Base-by-base conservation (phyloP, 2,329 filamentous ascomycete genomes). In the Zymoseptoria pseudotritici region DNA sequence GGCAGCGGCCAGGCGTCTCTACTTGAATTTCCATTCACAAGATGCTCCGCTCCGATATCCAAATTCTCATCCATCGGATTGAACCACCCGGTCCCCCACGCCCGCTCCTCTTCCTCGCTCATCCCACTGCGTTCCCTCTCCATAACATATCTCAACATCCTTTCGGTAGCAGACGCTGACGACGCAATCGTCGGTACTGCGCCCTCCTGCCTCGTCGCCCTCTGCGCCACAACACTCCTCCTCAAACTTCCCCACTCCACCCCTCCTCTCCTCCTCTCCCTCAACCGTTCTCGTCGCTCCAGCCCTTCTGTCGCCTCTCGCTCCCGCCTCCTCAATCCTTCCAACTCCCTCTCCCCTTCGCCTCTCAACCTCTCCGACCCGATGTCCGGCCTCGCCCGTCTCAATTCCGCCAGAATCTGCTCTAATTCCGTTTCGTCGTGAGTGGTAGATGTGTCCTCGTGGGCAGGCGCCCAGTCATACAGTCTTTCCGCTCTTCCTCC, bases 401-500 rank as follows among this genome's bases (percentile, higher is more conserved):
- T 69, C 56, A 79, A 64, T 56, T 78, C 75, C 11, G 68, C 66
- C 55, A 78, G 67, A 54, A 78, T 75, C 53, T 71, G 70, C 54
- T 76, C 72, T 55, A 77, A 68, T 61, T 77, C 76, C 57, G 70
- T 70, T 17, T 70, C 70, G 56, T 75, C 72, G 53, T 65, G 62
- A 57, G 71, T 69, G 24, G 68, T 69, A 55, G 74, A 68, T 49
- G 67, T 69, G n/a, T 68, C 74, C 36, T 75, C 73, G 8, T 76
- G 76, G 31, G 62, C 62, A 17, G 83, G 83, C 36, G 82, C 82
- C 83, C 83, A 86, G 69, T 84, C 83, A 71, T 86, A 85, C 51
- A 85, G 73, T 57, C 75, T 79, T 66, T 83, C 82, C 62, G 78
- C 72, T 65, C 77, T 78, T 57, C 75, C 79, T 66, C 83, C 82